Percentiles rank a stretch among this genome's conserved stretches.
phyloP scores from a whole-genome alignment of 2,329 filamentous ascomycete species.

The Botryotinia narcissicola region DNA sequence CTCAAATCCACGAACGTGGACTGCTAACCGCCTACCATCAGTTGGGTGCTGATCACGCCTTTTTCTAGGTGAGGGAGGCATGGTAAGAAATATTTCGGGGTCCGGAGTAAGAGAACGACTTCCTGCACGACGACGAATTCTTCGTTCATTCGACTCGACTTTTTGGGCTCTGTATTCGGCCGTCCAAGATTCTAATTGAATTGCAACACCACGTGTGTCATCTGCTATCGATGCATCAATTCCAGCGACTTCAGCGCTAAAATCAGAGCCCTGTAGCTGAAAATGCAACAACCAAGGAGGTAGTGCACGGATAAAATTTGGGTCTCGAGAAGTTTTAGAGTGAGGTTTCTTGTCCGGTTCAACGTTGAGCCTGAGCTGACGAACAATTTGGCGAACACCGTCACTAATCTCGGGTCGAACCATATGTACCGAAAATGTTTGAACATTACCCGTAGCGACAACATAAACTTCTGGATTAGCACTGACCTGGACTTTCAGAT shows the following conservation, averaged over 20 bases:
- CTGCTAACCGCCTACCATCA: conserved; percentile 77
- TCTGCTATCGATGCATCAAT: conserved; percentile 80
- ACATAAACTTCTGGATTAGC: conserved; percentile 85
- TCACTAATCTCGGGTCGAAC: conserved; percentile 89
- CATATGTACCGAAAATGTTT: conserved; percentile 86
- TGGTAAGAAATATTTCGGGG: conserved; percentile 55
- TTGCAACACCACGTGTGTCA: conserved; percentile 74
- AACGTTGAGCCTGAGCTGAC: conserved; percentile 72
- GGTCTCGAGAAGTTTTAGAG: conserved; percentile 51
- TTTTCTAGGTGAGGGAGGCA: conserved; percentile 51
- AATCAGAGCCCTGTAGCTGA: conserved; percentile 81
- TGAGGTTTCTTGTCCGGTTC: conserved; percentile 58
- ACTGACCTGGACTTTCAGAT: conserved; percentile 80
- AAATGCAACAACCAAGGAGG: conserved; percentile 84
- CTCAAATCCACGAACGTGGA: conserved; percentile 82
- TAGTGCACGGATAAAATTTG: conserved; percentile 72
- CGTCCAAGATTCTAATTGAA: conserved; percentile 85
- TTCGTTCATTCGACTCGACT: conserved; percentile 60
- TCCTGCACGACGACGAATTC: conserved; percentile 63
- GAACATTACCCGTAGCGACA: conserved; percentile 72
- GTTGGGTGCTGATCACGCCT: conserved; percentile 51
- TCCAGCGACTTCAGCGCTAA: conserved; percentile 87
- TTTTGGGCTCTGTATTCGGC: conserved; percentile 86
- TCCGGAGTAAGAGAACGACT: conserved; percentile 70
- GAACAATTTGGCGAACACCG: conserved; percentile 86